Percentiles rank a stretch among this genome's conserved stretches.
Conservation (phyloP, 2,329 filamentous ascomycete species). For the Ceratocystis variospora region DNA sequence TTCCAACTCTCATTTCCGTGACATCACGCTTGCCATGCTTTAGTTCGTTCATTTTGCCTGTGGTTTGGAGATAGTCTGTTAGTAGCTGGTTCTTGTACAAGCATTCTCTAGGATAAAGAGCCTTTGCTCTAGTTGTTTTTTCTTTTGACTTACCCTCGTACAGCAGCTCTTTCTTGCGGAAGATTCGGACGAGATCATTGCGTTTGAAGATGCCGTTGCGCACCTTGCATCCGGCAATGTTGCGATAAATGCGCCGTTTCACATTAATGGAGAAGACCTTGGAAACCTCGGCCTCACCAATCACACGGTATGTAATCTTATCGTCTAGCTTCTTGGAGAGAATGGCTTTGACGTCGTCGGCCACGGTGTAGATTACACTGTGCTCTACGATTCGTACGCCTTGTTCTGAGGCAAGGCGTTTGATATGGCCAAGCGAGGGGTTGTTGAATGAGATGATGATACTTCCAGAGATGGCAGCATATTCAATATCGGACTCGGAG, state of each 20-base stretch:
- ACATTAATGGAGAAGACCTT: constrained; percentile 75
- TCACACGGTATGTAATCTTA: constrained; percentile 52
- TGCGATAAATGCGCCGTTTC: constrained; percentile 53
- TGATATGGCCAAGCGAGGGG: constrained; percentile 51
- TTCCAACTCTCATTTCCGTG: constrained; percentile 74
- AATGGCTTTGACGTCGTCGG: constrained; percentile 55
- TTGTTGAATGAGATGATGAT: constrained; percentile 81
- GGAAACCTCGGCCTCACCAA: constrained; percentile 76
- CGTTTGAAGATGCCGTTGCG: constrained; percentile 62
- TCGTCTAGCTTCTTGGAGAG: constrained; percentile 58
- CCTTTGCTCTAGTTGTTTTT: constrained; percentile 11
- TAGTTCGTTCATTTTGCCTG: constrained; percentile 65
- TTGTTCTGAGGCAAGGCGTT: constrained; percentile 52
- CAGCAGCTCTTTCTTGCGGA: constrained; percentile 55
- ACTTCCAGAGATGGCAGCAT: constrained; percentile 63
- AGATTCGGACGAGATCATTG: constrained; percentile 52
- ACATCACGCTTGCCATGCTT: constrained; percentile 92
- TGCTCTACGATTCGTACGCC: constrained; percentile 71
- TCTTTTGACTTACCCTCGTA: constrained; percentile 58
- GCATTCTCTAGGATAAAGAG: constrained; percentile 19
- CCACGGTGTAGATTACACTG: constrained; percentile 70
- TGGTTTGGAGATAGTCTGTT: background rate
- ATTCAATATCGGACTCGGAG: constrained; percentile 76
- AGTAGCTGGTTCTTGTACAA: background rate
- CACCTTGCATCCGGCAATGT: constrained; percentile 78